A percentile compares a stretch with the other conserved stretches of the same genome.
These are phyloP conservation scores for Penicillium manginii DNA, from an alignment of 495 filamentous ascomycete genomes.

Conservation along the genomic window DNA sequence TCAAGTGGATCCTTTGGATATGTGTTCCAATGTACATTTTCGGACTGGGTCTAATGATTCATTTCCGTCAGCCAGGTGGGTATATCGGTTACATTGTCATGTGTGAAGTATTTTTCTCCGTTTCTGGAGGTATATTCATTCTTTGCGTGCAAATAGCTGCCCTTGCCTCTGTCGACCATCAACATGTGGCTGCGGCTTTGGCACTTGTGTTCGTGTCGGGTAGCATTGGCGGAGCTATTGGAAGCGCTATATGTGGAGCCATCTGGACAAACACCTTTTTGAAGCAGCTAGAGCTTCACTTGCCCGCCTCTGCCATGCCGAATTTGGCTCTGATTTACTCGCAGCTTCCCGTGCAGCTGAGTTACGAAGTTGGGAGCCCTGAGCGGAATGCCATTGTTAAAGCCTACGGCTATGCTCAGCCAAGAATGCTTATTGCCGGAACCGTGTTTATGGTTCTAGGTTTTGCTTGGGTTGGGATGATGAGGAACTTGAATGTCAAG, in stretches of 20 bases:
- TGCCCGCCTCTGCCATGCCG: conserved; percentile 49
- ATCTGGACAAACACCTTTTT: conserved; percentile 69
- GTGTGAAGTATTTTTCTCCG: conserved; percentile 72
- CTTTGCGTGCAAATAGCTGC: conserved; percentile 67
- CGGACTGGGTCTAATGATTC: conserved; percentile 60
- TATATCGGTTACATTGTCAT: conserved; percentile 67
- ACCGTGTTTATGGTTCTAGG: conserved; percentile 50
- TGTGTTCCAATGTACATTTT: conserved; percentile 61
- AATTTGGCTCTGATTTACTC: conserved; percentile 57
- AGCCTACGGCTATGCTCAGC: conserved; percentile 60
- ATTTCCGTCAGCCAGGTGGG: conserved; percentile 63
- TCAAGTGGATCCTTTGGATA: conserved; percentile 44
- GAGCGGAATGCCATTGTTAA: conserved; percentile 55
- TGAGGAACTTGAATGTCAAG: conserved; percentile 58
- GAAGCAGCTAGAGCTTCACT: conserved; percentile 48
- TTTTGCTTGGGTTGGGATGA: conserved; percentile 49
- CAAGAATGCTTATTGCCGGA: conserved; percentile 55
- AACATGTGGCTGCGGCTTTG: conserved; percentile 66
- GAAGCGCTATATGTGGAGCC: conserved; percentile 59
- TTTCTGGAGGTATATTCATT: conserved; percentile 60
- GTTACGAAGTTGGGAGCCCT: conserved; percentile 53
- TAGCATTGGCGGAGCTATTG: conserved; percentile 66
- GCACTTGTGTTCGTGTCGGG: conserved; percentile 64
- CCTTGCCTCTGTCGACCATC: conserved; percentile 65
- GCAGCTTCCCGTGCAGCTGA: conserved; percentile 53